These are phyloP conservation scores for Aspergillus phoenicis DNA, from an alignment of 2,329 filamentous ascomycete genomes.

Conservation along the genomic window DNA sequence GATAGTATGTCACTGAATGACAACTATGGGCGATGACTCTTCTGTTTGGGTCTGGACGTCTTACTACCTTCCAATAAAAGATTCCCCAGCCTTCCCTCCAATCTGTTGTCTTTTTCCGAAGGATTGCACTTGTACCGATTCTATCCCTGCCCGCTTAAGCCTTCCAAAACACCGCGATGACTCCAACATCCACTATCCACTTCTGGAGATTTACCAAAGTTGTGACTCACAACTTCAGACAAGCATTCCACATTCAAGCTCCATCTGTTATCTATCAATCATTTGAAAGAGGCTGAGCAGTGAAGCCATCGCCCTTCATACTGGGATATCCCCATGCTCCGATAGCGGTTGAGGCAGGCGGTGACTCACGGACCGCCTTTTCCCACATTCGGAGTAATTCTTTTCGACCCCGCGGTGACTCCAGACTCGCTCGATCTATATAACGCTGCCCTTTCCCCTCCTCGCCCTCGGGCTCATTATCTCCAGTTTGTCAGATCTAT, in stretches of 20 bases:
- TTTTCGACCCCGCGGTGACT: constrained; percentile 25
- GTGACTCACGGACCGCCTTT: constrained; percentile 16
- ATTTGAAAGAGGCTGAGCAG: not conserved
- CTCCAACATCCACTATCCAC: not conserved
- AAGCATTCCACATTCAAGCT: not conserved
- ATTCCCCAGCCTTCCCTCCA: not conserved
- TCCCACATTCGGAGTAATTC: constrained; percentile 24
- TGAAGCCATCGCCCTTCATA: not conserved
- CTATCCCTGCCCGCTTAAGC: not conserved
- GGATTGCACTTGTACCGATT: not conserved
- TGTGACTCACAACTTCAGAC: not conserved
- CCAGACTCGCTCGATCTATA: constrained; percentile 12
- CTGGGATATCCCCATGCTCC: not conserved
- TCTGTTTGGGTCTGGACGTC: not conserved
- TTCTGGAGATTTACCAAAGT: not conserved
- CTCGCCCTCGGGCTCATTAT: constrained; percentile 20
- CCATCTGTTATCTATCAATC: not conserved
- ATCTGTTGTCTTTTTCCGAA: not conserved
- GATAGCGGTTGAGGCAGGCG: constrained; percentile 17
- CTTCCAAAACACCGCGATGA: not conserved
- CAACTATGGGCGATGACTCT: not conserved
- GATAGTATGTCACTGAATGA: not conserved
- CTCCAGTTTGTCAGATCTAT: constrained; percentile 30
- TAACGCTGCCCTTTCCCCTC: constrained; percentile 11
- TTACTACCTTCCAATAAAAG: too few relatives aligned